Base-by-base conservation (phyloP, 495 filamentous ascomycete genomes). In the Emericellopsis terricola region DNA sequence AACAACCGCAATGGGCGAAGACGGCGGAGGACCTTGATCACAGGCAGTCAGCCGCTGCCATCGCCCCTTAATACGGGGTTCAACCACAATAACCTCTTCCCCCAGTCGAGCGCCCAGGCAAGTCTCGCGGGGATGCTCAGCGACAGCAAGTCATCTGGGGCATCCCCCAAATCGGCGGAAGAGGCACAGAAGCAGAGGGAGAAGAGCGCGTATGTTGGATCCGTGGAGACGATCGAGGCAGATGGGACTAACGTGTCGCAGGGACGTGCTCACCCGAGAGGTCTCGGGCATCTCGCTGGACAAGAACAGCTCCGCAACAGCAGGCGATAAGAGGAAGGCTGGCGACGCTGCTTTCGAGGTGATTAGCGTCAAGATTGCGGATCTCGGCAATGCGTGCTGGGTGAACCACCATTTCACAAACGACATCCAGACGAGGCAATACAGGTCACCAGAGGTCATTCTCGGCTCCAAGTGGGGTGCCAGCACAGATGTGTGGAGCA, bases 401-500 rank as follows among this genome's bases (percentile, higher is more conserved):
- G 85, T 93, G 16, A 78, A 81, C 19, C 89, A 99, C 51, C 89
- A 99, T 52, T 99, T 99, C 57, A 99, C 89, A 42, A 94, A 99
- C 46, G 89, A 99, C 49, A 99, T 99, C 41, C 89, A 99, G 46
- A 99, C 89, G 6, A 71, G 89, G 45, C 89, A 99, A 54, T 99
- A 99, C 55, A 71, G 89, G 15, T 96, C 89, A 0, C 89, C 89
- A 2, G 89, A 99, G 53, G 89, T 99, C 18, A 96, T 99, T 29
- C 58, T 99, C 13, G 89, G 89, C 28, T 74, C 85, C 1, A 96
- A 94, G 59, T 99, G 89, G 89, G 89, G 89, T 33, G 89, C 89
- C 3, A 96, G 89, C 48, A 96, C 89, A 2, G 89, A 99, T 52
- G 78, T 99, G 13, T 99, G 89, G 89, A 96, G 91, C 57, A 99